Evolutionary conservation across 441 rosid genomes (phyloP).

Genomic region (Populus trichocarpa): DNA sequence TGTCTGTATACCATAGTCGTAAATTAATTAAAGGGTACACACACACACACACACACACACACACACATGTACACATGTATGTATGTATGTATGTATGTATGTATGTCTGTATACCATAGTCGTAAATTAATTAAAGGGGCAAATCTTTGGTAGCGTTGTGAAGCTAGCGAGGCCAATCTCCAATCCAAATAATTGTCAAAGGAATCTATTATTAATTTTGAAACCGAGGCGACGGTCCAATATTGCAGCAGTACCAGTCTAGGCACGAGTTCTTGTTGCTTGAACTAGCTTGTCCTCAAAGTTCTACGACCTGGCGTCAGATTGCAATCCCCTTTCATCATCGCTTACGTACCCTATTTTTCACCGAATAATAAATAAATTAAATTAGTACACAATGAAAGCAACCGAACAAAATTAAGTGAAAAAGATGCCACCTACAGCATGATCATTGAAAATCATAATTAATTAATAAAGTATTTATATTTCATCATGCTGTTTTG

Average conservation of each 20-base stretch:
- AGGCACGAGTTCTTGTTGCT: neutral
- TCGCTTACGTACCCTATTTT: slow-evolving; percentile 34
- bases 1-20: too few species aligned
- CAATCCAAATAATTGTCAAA: slow-evolving; percentile 12
- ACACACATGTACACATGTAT: neutral
- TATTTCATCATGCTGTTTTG: neutral
- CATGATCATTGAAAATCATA: neutral
- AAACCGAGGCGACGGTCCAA: slow-evolving; percentile 20
- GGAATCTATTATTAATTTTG: neutral
- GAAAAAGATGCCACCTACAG: neutral
- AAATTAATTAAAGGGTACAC: too few species aligned
- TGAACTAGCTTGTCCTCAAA: slow-evolving; percentile 7
- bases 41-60: too few species aligned
- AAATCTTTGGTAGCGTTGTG: too few species aligned
- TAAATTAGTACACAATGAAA: neutral
- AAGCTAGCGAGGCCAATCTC: too few species aligned
- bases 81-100: neutral
- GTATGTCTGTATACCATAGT: too few species aligned
- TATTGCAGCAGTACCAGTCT: slow-evolving; percentile 18
- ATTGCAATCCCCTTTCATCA: slow-evolving; percentile 32
- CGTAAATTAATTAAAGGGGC: too few species aligned
- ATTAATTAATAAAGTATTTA: neutral
- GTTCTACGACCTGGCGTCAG: slow-evolving; percentile 18
- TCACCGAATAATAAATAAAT: neutral
- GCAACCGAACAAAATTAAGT: neutral